These are phyloP conservation scores for Kalmanozyma brasiliensis DNA, from an alignment of 1,284 basidiomycete genomes.

Conservation along the genomic window DNA sequence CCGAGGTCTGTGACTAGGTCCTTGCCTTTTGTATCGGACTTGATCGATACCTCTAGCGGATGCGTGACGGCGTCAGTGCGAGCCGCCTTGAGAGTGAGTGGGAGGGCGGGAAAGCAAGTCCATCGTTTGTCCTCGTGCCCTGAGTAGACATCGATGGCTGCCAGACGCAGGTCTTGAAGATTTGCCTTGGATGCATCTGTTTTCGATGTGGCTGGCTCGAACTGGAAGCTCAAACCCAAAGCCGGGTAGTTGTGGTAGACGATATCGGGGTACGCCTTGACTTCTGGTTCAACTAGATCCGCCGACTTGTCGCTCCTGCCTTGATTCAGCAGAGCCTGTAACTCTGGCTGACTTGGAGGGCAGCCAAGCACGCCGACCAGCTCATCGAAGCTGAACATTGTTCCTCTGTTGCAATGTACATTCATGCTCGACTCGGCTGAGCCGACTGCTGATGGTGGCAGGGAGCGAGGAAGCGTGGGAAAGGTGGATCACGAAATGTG, in stretches of 20 bases:
- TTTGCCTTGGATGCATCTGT: slow-evolving; percentile 12
- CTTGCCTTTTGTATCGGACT: slow-evolving; percentile 21
- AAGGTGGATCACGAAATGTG: too few species aligned
- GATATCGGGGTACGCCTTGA: slow-evolving; percentile 34
- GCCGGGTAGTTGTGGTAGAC: slow-evolving; percentile 32
- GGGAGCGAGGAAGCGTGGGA: too few species aligned
- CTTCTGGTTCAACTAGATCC: neutral
- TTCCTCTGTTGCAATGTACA: neutral
- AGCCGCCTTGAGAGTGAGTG: slow-evolving; percentile 6
- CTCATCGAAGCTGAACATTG: slow-evolving; percentile 10
- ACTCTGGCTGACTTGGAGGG: neutral
- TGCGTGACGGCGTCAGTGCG: neutral
- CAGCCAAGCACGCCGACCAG: slow-evolving; percentile 9
- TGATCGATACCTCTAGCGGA: slow-evolving; percentile 3
- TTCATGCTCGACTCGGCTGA: neutral
- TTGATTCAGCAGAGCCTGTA: slow-evolving; percentile 13
- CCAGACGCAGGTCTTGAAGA: slow-evolving; percentile 9
- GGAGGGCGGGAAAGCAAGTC: slow-evolving; percentile 23
- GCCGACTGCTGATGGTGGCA: too few species aligned
- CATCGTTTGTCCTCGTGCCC: slow-evolving; percentile 25
- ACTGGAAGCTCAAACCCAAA: slow-evolving; percentile 39
- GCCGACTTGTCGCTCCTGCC: neutral
- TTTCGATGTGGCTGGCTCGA: slow-evolving; percentile 8
- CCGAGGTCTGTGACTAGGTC: slow-evolving; percentile 27
- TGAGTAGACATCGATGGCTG: slow-evolving; percentile 37